phyloP scores from a whole-genome alignment of 352 stramenopile species.

The Pythium aristosporum region DNA sequence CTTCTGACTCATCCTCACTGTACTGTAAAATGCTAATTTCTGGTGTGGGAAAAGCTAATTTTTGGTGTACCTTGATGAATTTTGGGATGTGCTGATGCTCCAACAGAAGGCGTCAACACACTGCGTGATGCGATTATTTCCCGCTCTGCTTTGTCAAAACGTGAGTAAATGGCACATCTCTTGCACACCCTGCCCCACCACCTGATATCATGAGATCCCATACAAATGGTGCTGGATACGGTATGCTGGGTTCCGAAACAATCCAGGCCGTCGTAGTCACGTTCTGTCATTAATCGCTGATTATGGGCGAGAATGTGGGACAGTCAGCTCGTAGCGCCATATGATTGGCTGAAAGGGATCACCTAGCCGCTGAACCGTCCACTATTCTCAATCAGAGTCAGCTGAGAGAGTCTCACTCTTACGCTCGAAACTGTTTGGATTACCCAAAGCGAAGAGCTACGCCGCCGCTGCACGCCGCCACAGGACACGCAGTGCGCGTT shows the following conservation, averaged over 20 bases:
- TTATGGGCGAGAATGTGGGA: constrained; percentile 17
- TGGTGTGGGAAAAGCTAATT: too few species aligned
- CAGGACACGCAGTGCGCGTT: background rate
- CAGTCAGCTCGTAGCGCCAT: background rate
- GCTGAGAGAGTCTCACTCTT: background rate
- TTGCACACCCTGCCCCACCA: background rate
- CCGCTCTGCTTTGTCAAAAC: background rate
- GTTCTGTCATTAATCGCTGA: constrained; percentile 8
- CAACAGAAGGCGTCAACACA: background rate
- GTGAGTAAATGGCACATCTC: background rate
- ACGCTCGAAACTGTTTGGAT: background rate
- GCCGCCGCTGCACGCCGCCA: background rate
- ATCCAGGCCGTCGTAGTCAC: background rate
- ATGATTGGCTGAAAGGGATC: constrained; percentile 18
- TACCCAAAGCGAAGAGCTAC: background rate
- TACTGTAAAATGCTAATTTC: too few species aligned
- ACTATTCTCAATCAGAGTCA: constrained; percentile 12
- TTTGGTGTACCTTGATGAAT: background rate
- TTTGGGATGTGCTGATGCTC: background rate
- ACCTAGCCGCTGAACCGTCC: background rate
- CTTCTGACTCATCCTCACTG: too few species aligned
- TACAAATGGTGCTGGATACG: background rate
- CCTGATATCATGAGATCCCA: background rate
- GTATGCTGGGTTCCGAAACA: background rate
- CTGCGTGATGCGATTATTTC: background rate